Conservation (phyloP, 2,329 filamentous ascomycete species). For the Colletotrichum cordylinicola region DNA sequence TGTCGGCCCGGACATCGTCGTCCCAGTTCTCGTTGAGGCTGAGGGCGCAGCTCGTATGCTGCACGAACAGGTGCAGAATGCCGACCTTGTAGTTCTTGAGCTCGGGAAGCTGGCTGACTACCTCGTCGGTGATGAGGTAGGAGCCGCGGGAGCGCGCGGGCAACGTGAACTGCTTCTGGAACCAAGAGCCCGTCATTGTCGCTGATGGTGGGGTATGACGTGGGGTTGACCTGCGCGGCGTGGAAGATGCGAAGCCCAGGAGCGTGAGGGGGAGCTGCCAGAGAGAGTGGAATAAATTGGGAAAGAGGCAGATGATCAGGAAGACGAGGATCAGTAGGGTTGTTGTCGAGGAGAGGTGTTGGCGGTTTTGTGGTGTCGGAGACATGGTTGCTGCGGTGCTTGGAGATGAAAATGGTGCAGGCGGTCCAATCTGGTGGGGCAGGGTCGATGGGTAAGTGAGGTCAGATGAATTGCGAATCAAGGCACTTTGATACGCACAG, state of each 20-base stretch:
- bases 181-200: conserved; percentile 72
- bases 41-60: conserved; percentile 92
- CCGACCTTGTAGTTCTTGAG: conserved; percentile 84
- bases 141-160: conserved; percentile 79
- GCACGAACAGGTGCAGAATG: conserved; percentile 87
- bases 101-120: conserved; percentile 77
- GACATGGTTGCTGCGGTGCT: conserved; percentile 36
- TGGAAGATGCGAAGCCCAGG: conserved; percentile 33
- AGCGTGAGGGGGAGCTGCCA: conserved; percentile 54
- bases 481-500: not conserved
- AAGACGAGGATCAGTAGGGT: conserved; percentile 54
- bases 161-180: conserved; percentile 84
- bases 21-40: conserved; percentile 94
- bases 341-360: conserved; percentile 43
- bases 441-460: conserved; percentile 18
- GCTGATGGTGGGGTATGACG: conserved; percentile 28
- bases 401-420: conserved; percentile 5
- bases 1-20: conserved; percentile 84
- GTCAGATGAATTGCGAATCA: conserved; percentile 18
- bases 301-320: conserved; percentile 57
- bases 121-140: conserved; percentile 85
- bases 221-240: conserved; percentile 27
- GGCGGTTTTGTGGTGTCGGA: conserved; percentile 38
- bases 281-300: conserved; percentile 56
- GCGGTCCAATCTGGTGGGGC: conserved; percentile 19